Evolutionary conservation across 768 basidiomycete genomes (phyloP), one percentile per base, ranked within the genome.

Genomic region (Lentinula sp.): DNA sequence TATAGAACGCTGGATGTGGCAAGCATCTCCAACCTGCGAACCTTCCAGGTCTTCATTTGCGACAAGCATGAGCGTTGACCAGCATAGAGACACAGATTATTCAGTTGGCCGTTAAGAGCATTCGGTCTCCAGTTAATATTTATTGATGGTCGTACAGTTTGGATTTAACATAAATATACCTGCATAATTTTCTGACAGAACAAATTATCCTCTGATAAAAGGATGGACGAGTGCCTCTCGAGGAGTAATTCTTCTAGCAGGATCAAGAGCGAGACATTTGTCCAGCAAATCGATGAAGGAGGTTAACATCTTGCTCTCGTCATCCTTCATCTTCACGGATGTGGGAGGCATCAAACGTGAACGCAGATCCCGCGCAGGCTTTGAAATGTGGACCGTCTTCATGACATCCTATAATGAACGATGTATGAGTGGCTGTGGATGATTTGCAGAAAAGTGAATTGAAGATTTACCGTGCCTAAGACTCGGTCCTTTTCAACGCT

Each of bases 281-380:
- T 98, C 95, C 61, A 99, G 72, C 49, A 98, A 72, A 71, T 98
- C 95, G 53, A 96, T 82, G 68, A 99, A 97, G 5, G 86, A 83
- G 23, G 79, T 69, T 9, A 97, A 65, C 65, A 92, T 71, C 73
- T 91, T 92, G 68, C 80, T 84, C 74, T 98, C 95, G 60, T 96
- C 95, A 65, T 95, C 95, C 67, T 87, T 90, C 71, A 93, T 75
- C 74, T 92, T 91, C 39, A 85, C 84, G 0, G 84, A 84, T 1
- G 87, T 80, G 0, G 89, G 80, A 0, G 93, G 93, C 80, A 98
- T 84, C 45, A 98, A 74, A 48, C 96, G 80, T 7, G 89, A 80
- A 34, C 91, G 80, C 16, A 98, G 75, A 68, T 98, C 96, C 54
- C 90, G 78, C 5, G 83, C 78, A 10, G 95, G 87, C 69, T 95